A percentile compares a stretch with the other conserved stretches of the same genome.
These are phyloP conservation scores for Leccinum griseonigrum DNA, from an alignment of 1,284 basidiomycete species.

Conservation along the genomic window DNA sequence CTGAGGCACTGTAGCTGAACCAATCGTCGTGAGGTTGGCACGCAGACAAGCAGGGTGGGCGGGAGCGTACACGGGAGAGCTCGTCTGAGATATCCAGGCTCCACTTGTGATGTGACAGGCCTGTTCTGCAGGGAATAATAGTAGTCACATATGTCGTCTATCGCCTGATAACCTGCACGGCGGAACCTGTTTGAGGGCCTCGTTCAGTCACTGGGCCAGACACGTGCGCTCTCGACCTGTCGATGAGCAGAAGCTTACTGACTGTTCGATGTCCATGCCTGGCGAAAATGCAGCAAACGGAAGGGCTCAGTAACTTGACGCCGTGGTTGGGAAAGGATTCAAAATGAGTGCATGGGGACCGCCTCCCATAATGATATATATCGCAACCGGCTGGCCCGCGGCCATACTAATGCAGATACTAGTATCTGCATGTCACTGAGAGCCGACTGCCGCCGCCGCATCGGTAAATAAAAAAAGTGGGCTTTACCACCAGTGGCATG, in stretches of 20 bases:
- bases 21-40: background rate
- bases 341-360: too few species aligned
- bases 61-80: constrained; percentile 49
- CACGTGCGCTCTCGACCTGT: background rate
- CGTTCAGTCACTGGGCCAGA: background rate
- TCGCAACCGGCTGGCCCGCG: too few species aligned
- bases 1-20: constrained; percentile 53
- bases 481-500: too few species aligned
- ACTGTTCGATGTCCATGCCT: constrained; percentile 62
- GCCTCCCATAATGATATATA: too few species aligned
- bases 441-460: too few species aligned
- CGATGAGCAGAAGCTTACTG: constrained; percentile 13
- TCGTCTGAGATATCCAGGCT: constrained; percentile 73
- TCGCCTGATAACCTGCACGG: constrained; percentile 84
- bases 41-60: background rate
- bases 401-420: too few species aligned
- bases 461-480: too few species aligned
- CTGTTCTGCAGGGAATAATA: constrained; percentile 66
- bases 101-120: constrained; percentile 74
- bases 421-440: too few species aligned
- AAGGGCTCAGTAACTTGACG: background rate
- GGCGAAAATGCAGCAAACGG: background rate
- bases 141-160: constrained; percentile 93
- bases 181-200: constrained; percentile 57
- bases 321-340: too few species aligned